Conservation (phyloP, 192 early-diverging fungal species). For the Backusella macrospora region DNA sequence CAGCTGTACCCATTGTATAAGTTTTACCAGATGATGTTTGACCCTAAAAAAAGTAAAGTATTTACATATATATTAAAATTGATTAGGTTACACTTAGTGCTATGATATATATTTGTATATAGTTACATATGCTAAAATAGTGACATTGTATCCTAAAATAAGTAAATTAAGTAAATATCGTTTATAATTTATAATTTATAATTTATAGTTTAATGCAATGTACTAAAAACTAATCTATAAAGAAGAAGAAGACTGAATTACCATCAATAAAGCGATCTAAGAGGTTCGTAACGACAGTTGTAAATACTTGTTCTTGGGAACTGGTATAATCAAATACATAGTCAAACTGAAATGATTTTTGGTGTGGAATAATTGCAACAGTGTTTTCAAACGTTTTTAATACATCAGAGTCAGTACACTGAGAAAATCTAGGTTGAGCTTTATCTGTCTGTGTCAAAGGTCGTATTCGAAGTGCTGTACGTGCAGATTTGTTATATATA, state of each 20-base stretch:
- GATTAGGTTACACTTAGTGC: not conserved
- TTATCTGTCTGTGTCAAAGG: constrained; percentile 29
- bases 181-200: not conserved
- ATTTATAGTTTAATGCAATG: constrained; percentile 2
- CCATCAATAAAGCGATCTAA: constrained; percentile 38
- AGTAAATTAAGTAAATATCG: too few relatives aligned
- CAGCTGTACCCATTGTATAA: constrained; percentile 88
- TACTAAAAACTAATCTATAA: not conserved
- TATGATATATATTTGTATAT: not conserved
- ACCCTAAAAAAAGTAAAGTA: constrained; percentile 37
- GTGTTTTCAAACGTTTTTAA: constrained; percentile 34
- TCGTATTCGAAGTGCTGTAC: constrained; percentile 31
- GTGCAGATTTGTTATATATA: not conserved
- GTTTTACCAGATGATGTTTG: constrained; percentile 96
- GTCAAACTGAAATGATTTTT: constrained; percentile 37
- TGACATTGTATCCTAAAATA: constrained; percentile 86
- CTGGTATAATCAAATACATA: constrained; percentile 31
- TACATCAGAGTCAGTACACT: constrained; percentile 29
- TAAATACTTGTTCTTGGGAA: constrained; percentile 37
- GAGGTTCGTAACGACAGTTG: constrained; percentile 18
- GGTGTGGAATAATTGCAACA: constrained; percentile 27
- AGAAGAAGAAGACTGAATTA: not conserved
- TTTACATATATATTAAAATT: not conserved
- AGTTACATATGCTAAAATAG: constrained; percentile 83
- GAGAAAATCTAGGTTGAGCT: constrained; percentile 27